Conservation (phyloP, 352 stramenopile species). For the Pythium brachiatum region DNA sequence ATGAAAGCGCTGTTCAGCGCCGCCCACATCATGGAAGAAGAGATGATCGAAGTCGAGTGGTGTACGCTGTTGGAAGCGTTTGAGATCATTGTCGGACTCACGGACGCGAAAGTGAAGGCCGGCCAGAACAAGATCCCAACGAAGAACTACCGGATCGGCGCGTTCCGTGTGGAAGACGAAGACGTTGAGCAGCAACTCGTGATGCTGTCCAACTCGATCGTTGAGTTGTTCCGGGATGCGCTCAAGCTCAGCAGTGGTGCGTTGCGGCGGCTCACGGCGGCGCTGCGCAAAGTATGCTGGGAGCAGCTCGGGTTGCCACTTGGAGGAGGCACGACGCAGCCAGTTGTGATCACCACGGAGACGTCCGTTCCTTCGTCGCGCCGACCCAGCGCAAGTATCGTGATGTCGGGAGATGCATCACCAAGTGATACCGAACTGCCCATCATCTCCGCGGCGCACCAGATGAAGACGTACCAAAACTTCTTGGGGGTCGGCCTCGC, state of each 20-base stretch:
- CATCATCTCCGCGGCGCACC: conserved; percentile 46
- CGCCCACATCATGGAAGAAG: conserved; percentile 85
- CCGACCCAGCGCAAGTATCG: conserved; percentile 1
- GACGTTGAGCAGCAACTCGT: conserved; percentile 84
- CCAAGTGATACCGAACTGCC: conserved; percentile 29
- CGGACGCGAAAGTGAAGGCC: conserved; percentile 63
- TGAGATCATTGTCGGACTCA: conserved; percentile 78
- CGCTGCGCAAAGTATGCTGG: conserved; percentile 67
- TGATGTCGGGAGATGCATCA: neutral
- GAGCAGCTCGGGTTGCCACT: conserved; percentile 62
- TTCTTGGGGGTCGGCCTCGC: conserved; percentile 67
- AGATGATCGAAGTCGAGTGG: conserved; percentile 75
- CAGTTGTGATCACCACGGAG: neutral
- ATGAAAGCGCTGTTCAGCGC: conserved; percentile 86
- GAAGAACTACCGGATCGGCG: conserved; percentile 69
- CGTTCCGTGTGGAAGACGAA: conserved; percentile 79
- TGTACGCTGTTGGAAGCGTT: conserved; percentile 73
- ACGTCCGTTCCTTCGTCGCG: neutral
- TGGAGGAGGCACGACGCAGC: conserved; percentile 4
- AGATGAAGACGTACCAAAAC: conserved; percentile 82
- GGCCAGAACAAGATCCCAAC: conserved; percentile 74
- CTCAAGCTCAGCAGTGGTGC: conserved; percentile 63
- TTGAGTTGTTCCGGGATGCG: conserved; percentile 78
- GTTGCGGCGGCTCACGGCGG: conserved; percentile 53
- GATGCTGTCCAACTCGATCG: conserved; percentile 84